Evolutionary conservation across 805 yeast species (phyloP), one percentile per base, ranked within the genome.

Genomic region (Yarrowia sp.): DNA sequence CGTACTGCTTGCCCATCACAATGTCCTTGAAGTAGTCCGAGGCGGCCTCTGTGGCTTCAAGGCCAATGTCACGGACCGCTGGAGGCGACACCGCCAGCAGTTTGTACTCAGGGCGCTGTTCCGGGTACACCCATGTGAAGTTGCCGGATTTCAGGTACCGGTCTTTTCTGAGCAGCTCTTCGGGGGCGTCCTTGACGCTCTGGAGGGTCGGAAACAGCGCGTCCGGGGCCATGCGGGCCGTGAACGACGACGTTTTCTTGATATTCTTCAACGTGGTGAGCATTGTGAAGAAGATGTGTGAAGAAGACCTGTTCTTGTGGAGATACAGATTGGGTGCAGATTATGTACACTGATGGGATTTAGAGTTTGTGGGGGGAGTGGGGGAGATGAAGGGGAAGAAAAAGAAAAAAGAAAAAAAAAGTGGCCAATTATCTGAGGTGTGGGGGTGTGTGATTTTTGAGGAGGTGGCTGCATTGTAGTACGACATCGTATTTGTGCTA

Each of bases 101-200:
- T 71, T 79, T 76, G 74, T 72, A 73, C 39, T 73, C 70, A 9
- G 69, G 86, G 83, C 72, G 79, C 78, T 68, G 83, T 81, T 69
- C 93, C 77, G 99, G 98, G 1, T 83, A 72, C 0, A 89, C 83
- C 83, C 86, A 94, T 1, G 95, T 86, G 75, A 83, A 94, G 33
- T 87, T 86, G 3, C 97, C 96, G 1, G 81, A 81, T 42, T 80
- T 73, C 13, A 87, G 79, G 5, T 76, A 75, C 52, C 93, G 79
- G 9, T 90, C 87, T 9, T 77, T 77, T 65, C 86, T 82, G 60
- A 86, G 78, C n/a, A 77, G 70, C 66, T 79, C 74, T 52, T 75
- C 68, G 20, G 71, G 66, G 0, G 76, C 76, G 0, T 68, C 36
- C 50, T 72, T 73, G 19, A 81, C 74, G 3, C 74, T 75, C 65